Percentiles rank a stretch among this genome's conserved stretches.
Evolutionary conservation across 2,329 filamentous ascomycete genomes (phyloP).

Genomic region (Dactylellina leptospora): DNA sequence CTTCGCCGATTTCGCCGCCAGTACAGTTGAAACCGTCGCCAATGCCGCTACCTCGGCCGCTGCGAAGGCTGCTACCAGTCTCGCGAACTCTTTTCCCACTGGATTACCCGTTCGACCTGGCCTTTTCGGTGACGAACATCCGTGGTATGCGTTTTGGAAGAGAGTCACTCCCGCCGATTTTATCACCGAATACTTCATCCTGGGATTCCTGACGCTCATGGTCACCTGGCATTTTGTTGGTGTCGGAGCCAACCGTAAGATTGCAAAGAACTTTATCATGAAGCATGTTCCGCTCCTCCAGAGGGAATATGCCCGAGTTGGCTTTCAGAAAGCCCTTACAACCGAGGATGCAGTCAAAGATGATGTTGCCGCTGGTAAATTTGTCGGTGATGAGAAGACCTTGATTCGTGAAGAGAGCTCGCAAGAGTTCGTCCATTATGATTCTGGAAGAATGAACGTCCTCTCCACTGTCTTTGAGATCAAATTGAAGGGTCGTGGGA

Average conservation of each 20-base stretch:
- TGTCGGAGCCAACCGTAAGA: conserved; percentile 78
- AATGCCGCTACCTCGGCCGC: conserved; percentile 59
- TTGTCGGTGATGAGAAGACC: conserved; percentile 33
- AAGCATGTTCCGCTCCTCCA: conserved; percentile 76
- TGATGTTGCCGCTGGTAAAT: conserved; percentile 57
- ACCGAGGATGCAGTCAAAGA: conserved; percentile 64
- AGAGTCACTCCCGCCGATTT: conserved; percentile 85
- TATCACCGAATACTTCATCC: conserved; percentile 82
- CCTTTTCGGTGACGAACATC: conserved; percentile 48
- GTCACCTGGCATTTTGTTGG: conserved; percentile 83
- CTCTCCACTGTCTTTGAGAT: conserved; percentile 89
- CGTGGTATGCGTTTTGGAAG: conserved; percentile 95
- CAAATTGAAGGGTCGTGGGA: conserved; percentile 84
- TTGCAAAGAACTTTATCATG: conserved; percentile 80
- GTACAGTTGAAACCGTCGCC: conserved; percentile 64
- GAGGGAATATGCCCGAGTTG: conserved; percentile 86
- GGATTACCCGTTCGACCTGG: conserved; percentile 24
- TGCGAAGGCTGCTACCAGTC: conserved; percentile 64
- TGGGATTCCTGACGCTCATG: conserved; percentile 77
- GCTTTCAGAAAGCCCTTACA: conserved; percentile 68
- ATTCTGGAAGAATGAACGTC: conserved; percentile 88
- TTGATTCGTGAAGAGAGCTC: conserved; percentile 74
- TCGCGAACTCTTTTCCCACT: conserved; percentile 70
- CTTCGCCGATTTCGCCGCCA: conserved; percentile 86
- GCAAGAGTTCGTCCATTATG: conserved; percentile 86